A percentile compares a stretch with the other conserved stretches of the same genome.
These are phyloP conservation scores for Davidsoniella neocaledoniae DNA, from an alignment of 2,329 filamentous ascomycete genomes.

Conservation along the genomic window DNA sequence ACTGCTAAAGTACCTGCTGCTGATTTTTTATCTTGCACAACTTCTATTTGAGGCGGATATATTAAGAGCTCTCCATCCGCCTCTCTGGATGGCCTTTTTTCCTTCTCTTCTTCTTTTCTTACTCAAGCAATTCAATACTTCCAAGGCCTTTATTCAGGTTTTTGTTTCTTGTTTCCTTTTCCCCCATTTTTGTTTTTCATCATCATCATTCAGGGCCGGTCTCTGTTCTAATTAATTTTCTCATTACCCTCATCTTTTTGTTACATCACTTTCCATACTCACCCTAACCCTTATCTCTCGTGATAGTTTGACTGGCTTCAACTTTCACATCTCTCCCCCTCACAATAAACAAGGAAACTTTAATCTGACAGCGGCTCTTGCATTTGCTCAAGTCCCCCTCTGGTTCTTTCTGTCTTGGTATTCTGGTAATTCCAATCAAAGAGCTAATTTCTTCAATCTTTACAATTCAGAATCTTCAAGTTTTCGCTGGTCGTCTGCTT, in stretches of 20 bases:
- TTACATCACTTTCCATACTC: constrained; percentile 12
- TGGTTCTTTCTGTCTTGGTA: background rate
- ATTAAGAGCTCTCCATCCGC: no score
- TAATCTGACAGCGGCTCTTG: constrained; percentile 10
- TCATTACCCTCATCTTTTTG: constrained; percentile 10
- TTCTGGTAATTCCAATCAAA: constrained; percentile 13
- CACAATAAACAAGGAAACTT: constrained; percentile 2
- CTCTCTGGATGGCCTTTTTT: constrained; percentile 15
- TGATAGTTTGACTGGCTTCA: constrained; percentile 13
- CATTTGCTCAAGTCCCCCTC: background rate
- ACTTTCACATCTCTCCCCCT: constrained; percentile 4
- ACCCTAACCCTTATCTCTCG: constrained; percentile 13
- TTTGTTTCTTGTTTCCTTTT: constrained; percentile 24
- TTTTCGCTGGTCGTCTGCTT: constrained; percentile 17
- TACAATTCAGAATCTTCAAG: constrained; percentile 13
- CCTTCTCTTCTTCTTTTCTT: constrained; percentile 27
- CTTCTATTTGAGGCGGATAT: no score
- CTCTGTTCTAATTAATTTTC: constrained; percentile 25
- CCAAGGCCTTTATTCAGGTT: constrained; percentile 37
- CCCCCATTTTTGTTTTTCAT: constrained; percentile 23
- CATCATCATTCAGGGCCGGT: constrained; percentile 33
- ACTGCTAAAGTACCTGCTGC: no score
- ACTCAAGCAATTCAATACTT: constrained; percentile 47
- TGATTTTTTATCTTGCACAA: no score
- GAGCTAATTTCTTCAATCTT: constrained; percentile 3